Evolutionary conservation across 2,329 filamentous ascomycete genomes (phyloP).

Genomic region (Bipolaris cookei): DNA sequence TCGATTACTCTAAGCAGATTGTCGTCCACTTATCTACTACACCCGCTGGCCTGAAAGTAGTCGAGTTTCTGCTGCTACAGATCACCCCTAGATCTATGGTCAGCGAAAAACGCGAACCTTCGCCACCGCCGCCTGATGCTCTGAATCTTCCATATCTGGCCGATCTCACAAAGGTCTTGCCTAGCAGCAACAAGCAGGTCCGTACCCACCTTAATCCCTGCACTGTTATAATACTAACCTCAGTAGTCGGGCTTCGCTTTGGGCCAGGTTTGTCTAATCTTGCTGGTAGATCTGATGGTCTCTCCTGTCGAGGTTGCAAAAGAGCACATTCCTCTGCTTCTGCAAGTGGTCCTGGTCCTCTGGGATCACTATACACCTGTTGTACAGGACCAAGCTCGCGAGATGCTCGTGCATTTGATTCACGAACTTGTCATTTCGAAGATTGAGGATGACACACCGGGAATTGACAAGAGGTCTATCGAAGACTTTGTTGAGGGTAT

Average conservation of each 20-base stretch:
- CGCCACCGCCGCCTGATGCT: slow-evolving; percentile 70
- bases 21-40: slow-evolving; percentile 94
- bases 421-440: slow-evolving; percentile 89
- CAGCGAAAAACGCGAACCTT: slow-evolving; percentile 71
- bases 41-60: slow-evolving; percentile 83
- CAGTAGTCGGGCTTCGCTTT: slow-evolving; percentile 78
- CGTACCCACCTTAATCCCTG: neutral
- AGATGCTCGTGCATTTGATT: slow-evolving; percentile 97
- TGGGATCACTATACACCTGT: slow-evolving; percentile 98
- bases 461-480: slow-evolving; percentile 73
- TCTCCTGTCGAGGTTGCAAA: slow-evolving; percentile 80
- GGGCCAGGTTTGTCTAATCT: slow-evolving; percentile 88
- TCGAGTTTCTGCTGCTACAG: slow-evolving; percentile 90
- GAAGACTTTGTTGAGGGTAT: slow-evolving; percentile 89
- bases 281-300: slow-evolving; percentile 95
- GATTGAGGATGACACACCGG: slow-evolving; percentile 71
- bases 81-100: slow-evolving; percentile 98
- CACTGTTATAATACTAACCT: slow-evolving; percentile 20
- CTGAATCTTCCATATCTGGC: slow-evolving; percentile 85
- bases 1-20: slow-evolving; percentile 97
- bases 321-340: slow-evolving; percentile 81
- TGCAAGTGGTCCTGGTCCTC: slow-evolving; percentile 90
- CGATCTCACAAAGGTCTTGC: slow-evolving; percentile 50
- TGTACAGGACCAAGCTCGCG: slow-evolving; percentile 93
- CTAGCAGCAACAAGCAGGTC: slow-evolving; percentile 42